Conservation (phyloP, 2,329 filamentous ascomycete genomes). For the Rhynchosporium graminicola region DNA sequence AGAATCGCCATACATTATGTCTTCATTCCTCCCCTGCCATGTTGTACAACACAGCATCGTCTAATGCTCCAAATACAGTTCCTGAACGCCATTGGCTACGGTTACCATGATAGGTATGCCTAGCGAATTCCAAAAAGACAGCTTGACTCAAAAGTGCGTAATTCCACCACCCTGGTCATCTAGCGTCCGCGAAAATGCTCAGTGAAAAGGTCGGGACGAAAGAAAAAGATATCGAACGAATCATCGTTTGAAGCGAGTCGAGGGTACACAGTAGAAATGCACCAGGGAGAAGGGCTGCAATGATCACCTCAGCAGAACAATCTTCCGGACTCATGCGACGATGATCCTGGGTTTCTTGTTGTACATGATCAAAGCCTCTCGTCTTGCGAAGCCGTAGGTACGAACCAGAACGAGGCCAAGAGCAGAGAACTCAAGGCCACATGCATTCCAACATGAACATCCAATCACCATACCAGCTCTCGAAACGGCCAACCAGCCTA, state of each 20-base stretch:
- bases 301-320: no score
- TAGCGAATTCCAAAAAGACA: neutral
- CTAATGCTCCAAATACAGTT: no score
- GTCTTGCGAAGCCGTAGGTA: neutral
- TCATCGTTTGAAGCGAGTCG: neutral
- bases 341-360: neutral
- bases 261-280: neutral
- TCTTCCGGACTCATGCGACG: no score
- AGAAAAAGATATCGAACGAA: neutral
- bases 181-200: neutral
- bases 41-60: no score
- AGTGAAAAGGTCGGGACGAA: neutral
- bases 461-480: constrained; percentile 51
- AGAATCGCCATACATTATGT: no score
- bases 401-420: neutral
- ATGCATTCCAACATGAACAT: constrained; percentile 46
- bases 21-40: no score
- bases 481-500: constrained; percentile 48
- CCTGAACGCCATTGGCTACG: no score
- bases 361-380: neutral
- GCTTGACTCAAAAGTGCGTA: neutral
- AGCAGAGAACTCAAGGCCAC: constrained; percentile 33
- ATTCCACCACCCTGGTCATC: neutral
- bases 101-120: no score
- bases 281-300: no score